These are phyloP conservation scores for Forsythia viridissima DNA, from an alignment of 257 asterid species.

Conservation along the genomic window DNA sequence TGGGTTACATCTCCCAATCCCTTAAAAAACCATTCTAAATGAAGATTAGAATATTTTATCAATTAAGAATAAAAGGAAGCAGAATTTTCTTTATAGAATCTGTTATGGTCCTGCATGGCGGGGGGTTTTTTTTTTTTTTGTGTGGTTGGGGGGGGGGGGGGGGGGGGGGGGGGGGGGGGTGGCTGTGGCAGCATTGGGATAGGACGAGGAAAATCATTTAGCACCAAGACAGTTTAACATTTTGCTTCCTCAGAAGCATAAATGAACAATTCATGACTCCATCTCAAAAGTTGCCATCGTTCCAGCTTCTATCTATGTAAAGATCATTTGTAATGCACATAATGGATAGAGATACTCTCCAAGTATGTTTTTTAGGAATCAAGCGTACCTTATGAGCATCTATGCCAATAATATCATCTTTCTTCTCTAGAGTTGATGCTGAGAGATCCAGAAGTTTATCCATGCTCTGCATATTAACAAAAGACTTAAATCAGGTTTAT, in stretches of 20 bases:
- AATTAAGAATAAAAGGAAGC: not conserved
- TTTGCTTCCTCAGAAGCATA: not conserved
- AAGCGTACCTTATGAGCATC: conserved; percentile 45
- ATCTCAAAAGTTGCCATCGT: not conserved
- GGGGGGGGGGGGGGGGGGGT: no score
- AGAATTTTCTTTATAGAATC: not conserved
- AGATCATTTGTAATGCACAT: conserved; percentile 10
- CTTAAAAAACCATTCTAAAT: not conserved
- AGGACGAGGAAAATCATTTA: not conserved
- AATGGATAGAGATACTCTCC: conserved; percentile 11
- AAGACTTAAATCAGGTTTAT: not conserved
- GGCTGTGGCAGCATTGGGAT: no score
- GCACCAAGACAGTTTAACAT: not conserved
- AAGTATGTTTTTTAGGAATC: conserved; percentile 10
- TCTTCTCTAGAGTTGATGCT: conserved; percentile 53
- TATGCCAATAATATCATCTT: conserved; percentile 52
- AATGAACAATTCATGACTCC: conserved; percentile 6
- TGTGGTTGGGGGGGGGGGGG: no score
- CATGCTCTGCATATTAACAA: conserved; percentile 62
- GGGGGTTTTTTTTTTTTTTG: not conserved
- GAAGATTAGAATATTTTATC: not conserved
- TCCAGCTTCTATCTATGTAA: conserved; percentile 4
- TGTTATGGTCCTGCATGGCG: not conserved
- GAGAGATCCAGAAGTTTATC: conserved; percentile 71
- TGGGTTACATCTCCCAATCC: conserved; percentile 2